Evolutionary conservation across 768 basidiomycete species (phyloP), one percentile per base, ranked within the genome.

Genomic region (Jaapia argillacea): DNA sequence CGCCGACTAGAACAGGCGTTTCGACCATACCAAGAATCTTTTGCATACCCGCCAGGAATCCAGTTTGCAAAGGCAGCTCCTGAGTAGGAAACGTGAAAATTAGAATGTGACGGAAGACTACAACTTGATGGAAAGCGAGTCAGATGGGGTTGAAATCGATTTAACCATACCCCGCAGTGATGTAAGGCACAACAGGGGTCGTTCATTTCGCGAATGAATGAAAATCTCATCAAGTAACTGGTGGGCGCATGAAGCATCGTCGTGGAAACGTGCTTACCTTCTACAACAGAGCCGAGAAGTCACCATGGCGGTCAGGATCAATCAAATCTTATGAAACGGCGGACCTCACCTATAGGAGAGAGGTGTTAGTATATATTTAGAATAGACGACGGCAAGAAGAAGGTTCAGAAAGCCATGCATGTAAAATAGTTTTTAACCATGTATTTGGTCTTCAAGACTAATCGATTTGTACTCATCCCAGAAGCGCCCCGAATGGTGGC

Each of bases 401-500:
- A 48, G 46, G 25, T 26, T 63, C 61, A 64, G 60, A 65, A 62
- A 65, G 61, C 57, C 60, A 67, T 61, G 60, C 60, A 65, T 65
- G 59, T 60, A 52, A 46, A 44, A 51, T 43, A 46, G 53, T 58
- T 57, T 77, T 66, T 77, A 86, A 87, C 83, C 85, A 86, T 75
- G 64, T 59, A 49, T 49, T 49, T n/a, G 54, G 81, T 88, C 88
- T 88, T 81, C 62, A 89, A 89, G 87, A 93, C 88, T 92, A 93
- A 93, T 92, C 90, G 82, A 72, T 73, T 63, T 73, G 63, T 62
- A 62, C 65, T 75, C 72, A 72, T 78, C 81, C 79, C 73, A 43
- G 36, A 51, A 10, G 35, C 65, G 64, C 58, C 54, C n/a, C 51
- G 39, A 39, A 37, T 27, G 52, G 37, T 54, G 49, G 48, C 48